Evolutionary conservation across 768 basidiomycete genomes (phyloP), one percentile per base, ranked within the genome.

Genomic region (Neoboletus magnificus): DNA sequence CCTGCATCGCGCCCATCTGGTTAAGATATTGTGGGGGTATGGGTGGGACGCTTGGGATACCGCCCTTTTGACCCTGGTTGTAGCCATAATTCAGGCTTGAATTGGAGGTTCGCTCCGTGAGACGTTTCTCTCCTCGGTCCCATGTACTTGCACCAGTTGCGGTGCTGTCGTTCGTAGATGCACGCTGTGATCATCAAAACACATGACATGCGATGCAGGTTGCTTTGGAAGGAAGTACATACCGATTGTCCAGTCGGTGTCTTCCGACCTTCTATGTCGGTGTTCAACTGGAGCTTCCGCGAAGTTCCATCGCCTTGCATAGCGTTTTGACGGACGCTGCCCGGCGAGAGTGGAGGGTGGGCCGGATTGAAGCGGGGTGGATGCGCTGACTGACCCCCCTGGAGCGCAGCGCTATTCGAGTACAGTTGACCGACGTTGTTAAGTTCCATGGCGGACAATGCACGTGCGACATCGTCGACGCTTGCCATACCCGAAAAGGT

Each of bases 401-500:
- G 79, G 56, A 65, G 62, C 8, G 75, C 56, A 35, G 62, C 47
- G 52, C 57, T 70, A 46, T 64, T 56, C 50, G 65, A 62, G 60
- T 69, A 71, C 55, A 71, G 52, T 48, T 66, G 65, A 54, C 59
- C 60, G 42, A 59, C 58, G 46, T 66, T 71, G 54, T 73, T 73
- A 30, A 92, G 73, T 62, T 91, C 89, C 52, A 93, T 75, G 33
- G 80, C 73, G 16, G 86, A 84, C 25, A 92, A 74, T 18, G 87
- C 91, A 40, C 84, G 82, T 61, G 87, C 82, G 16, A 92, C 84
- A 52, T 93, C 90, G 59, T 92, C 91, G 54, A 91, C 81, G 57
- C 63, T 75, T 49, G 68, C 55, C 7, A 57, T 62, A 56, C 59
- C 70, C 42, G 71, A 61, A 57, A 70, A 67, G 6, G 72, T 66